These are phyloP conservation scores for Aspergillus sp. DNA, from an alignment of 2,329 filamentous ascomycete species.

Conservation along the genomic window DNA sequence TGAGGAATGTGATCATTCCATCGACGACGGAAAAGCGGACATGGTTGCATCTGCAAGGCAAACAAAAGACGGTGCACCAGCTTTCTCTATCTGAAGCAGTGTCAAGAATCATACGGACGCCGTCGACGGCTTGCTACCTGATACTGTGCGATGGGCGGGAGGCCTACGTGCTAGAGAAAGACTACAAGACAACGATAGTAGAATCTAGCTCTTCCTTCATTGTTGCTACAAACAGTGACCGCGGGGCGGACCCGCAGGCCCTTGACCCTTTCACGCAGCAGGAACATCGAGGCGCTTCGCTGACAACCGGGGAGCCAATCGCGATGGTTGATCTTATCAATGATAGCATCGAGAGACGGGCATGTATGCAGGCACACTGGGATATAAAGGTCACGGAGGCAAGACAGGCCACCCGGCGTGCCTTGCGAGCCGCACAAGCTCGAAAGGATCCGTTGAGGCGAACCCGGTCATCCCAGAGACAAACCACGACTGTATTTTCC, in stretches of 20 bases:
- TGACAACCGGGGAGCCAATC: slow-evolving; percentile 16
- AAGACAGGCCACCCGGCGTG: slow-evolving; percentile 5
- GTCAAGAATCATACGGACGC: slow-evolving; percentile 34
- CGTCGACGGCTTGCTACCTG: slow-evolving; percentile 58
- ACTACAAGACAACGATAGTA: slow-evolving; percentile 47
- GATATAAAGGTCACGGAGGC: slow-evolving; percentile 25
- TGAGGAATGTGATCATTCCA: slow-evolving; percentile 48
- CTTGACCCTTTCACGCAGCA: slow-evolving; percentile 9
- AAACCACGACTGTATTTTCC: not conserved
- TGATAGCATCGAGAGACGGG: slow-evolving; percentile 35
- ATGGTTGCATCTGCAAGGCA: no score
- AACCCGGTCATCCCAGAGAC: slow-evolving; percentile 18
- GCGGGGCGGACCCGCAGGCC: slow-evolving; percentile 15
- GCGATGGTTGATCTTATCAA: slow-evolving; percentile 29
- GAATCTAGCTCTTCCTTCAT: slow-evolving; percentile 53
- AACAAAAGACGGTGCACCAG: not conserved
- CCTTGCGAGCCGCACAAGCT: not conserved
- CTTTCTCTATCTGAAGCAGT: slow-evolving; percentile 27
- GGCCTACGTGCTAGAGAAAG: slow-evolving; percentile 57
- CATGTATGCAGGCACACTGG: slow-evolving; percentile 43
- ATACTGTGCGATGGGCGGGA: slow-evolving; percentile 53
- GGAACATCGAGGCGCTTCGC: slow-evolving; percentile 19
- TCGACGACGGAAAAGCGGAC: not conserved
- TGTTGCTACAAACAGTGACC: slow-evolving; percentile 58
- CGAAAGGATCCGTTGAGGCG: slow-evolving; percentile 14